Base-by-base conservation (phyloP, 371 early-diverging fungal genomes). In the Lichtheimia hyalospora region DNA sequence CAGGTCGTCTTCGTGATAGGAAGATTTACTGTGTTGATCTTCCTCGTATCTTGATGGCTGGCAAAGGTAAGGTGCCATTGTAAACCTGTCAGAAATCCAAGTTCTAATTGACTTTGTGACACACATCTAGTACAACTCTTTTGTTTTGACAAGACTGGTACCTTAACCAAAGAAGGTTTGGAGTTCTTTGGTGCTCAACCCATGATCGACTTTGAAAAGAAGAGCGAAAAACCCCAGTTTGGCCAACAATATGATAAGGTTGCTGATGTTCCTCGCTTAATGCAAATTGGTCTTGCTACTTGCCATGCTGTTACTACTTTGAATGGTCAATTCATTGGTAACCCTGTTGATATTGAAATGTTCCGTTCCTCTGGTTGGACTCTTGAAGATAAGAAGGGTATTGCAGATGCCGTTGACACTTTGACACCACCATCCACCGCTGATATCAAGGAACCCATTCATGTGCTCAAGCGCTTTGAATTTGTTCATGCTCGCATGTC, bases 71-170 rank as follows among this genome's bases (percentile, higher is more conserved):
- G 8, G 5, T 34, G 34, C 10, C 34, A 34, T 8, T 34, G 34
- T 6, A 34, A 90, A 89, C 49, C 71, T 85, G 69, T 90, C 93
- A 5, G 96, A n/a, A n/a, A n/a, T n/a, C 95, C 16, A 93, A 91
- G 71, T 34, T 10, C 34, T 8, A 8, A 8, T 8, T 34, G 8
- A 34, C 10, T 28, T 28, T 7, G 8, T 8, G 6, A 34, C 8
- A 8, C 8, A 2, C 5, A 34, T 34, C 2, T 8, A 34, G 86
- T 94, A 44, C 86, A 90, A 57, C 85, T 95, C 21, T 91, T 92
- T 58, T 92, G 91, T 69, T 96, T 94, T 67, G 96, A 96, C 75
- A 95, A 96, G 80, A 92, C 94, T 12, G 83, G 84, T 50, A 93
- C 92, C 12, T 65, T 92, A 46, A 93, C 93, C 6, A 82, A 88